Evolutionary conservation across 2,329 filamentous ascomycete genomes (phyloP), one percentile per base, ranked within the genome.

Genomic region (Ascosphaera apis): DNA sequence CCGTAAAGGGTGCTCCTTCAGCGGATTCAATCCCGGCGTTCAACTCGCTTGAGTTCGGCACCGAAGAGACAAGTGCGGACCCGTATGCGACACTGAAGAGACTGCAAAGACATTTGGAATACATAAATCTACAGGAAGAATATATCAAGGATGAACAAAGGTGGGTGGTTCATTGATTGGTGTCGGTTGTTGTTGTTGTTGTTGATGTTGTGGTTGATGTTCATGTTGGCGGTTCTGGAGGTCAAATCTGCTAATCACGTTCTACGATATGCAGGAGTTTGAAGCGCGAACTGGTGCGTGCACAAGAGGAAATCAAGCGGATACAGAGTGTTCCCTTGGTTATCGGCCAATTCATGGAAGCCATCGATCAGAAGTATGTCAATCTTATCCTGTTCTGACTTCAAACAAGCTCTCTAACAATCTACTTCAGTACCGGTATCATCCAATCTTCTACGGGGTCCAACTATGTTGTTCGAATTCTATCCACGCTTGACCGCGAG

Each of bases 61-160:
- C 83, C 42, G 30, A 31, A 69, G 73, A 12, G 72, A 71, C 38
- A 83, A 92, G 74, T 35, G 79, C 73, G 44, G 86, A 95, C 56
- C 86, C 95, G 55, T 98, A 98, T 57, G 82, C 80, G 36, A 83
- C 76, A 30, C 68, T 95, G 57, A 98, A 98, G 67, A 88, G 91
- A 65, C 72, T 95, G 44, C 86, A 98, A 60, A 69, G 86, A 54
- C 84, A 95, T 64, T 64, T 95, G 48, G 88, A 98, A 74, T 95
- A 69, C 48, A 92, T 95, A 55, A 82, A 93, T 60, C 69, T 98
- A 48, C 88, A 98, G 62, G 88, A 98, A 61, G 88, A 98, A 57
- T 98, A 98, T 60, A 98, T 98, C 72, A 98, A 98, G 65, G 88
- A 98, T 72, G 88, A 98, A 66, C 88, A 98, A 63, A 76, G 81